Evolutionary conservation across 139 green algal genomes (phyloP).

Genomic region (Micromonas pusilla): DNA sequence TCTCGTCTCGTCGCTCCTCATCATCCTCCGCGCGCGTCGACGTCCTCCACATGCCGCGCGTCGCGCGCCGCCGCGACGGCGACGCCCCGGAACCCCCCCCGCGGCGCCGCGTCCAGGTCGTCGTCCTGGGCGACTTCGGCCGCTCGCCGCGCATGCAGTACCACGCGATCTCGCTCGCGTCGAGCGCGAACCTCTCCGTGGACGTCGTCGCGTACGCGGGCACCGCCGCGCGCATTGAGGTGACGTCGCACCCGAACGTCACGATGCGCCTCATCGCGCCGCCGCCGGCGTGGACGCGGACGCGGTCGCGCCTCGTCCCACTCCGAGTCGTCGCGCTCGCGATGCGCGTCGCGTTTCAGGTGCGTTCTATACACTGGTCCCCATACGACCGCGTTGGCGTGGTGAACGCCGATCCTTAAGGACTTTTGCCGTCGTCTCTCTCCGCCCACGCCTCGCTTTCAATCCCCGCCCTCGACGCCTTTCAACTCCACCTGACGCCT

Average conservation of each 20-base stretch:
- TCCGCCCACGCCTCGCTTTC: too few relatives aligned
- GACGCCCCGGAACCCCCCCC: neutral
- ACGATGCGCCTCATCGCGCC: neutral
- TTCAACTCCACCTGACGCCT: too few relatives aligned
- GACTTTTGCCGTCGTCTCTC: too few relatives aligned
- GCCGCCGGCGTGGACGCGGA: neutral
- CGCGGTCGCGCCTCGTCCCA: neutral
- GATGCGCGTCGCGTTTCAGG: neutral
- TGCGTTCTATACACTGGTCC: too few relatives aligned
- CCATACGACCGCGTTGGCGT: too few relatives aligned
- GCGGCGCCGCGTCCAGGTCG: constrained; percentile 39
- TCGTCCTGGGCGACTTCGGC: constrained; percentile 93
- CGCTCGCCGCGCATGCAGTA: constrained; percentile 92
- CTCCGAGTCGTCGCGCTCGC: neutral
- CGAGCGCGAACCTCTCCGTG: constrained; percentile 47
- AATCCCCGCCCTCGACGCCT: too few relatives aligned
- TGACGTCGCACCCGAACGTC: neutral
- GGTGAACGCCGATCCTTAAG: too few relatives aligned
- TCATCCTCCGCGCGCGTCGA: too few relatives aligned
- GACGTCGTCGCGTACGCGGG: constrained; percentile 57
- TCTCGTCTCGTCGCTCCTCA: too few relatives aligned
- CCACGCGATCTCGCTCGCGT: constrained; percentile 73
- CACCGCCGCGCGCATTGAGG: neutral
- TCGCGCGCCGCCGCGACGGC: neutral
- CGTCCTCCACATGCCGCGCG: too few relatives aligned